phyloP scores from a whole-genome alignment of 768 basidiomycete species.

The Suillus ampliporus region DNA sequence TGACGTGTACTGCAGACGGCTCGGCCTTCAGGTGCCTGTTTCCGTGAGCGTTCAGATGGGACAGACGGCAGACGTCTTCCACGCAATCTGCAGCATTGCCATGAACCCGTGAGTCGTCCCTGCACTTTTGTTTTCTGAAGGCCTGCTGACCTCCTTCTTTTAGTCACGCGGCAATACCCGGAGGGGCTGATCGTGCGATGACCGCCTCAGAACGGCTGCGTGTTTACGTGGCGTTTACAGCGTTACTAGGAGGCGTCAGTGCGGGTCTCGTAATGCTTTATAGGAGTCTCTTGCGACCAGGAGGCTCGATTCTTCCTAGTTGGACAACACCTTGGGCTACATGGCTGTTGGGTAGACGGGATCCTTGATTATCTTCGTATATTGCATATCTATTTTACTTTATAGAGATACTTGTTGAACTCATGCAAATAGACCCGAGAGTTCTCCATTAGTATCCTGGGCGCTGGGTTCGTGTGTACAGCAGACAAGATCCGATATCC shows the following conservation, averaged over 20 bases:
- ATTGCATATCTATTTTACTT: conserved; percentile 15
- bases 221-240: conserved; percentile 75
- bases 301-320: conserved; percentile 52
- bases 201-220: conserved; percentile 70
- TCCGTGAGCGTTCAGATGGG: conserved; percentile 90
- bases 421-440: neutral
- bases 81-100: conserved; percentile 82
- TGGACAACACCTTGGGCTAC: conserved; percentile 68
- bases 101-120: conserved; percentile 77
- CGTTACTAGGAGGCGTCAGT: conserved; percentile 73
- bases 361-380: conserved; percentile 25
- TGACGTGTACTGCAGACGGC: conserved; percentile 91
- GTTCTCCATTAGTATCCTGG: neutral
- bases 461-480: conserved; percentile 9
- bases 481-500: conserved; percentile 39
- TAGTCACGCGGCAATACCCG: conserved; percentile 74
- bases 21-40: conserved; percentile 92
- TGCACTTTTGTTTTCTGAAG: conserved; percentile 9
- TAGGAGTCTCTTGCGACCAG: conserved; percentile 70
- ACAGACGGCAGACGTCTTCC: conserved; percentile 87
- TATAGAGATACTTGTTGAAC: conserved; percentile 20
- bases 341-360: conserved; percentile 68
- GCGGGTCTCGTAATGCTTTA: conserved; percentile 75
- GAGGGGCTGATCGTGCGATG: conserved; percentile 81
- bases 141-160: conserved; percentile 22